Evolutionary conservation across 2,329 filamentous ascomycete genomes (phyloP).

Genomic region (Cercospora zeae-maydis): DNA sequence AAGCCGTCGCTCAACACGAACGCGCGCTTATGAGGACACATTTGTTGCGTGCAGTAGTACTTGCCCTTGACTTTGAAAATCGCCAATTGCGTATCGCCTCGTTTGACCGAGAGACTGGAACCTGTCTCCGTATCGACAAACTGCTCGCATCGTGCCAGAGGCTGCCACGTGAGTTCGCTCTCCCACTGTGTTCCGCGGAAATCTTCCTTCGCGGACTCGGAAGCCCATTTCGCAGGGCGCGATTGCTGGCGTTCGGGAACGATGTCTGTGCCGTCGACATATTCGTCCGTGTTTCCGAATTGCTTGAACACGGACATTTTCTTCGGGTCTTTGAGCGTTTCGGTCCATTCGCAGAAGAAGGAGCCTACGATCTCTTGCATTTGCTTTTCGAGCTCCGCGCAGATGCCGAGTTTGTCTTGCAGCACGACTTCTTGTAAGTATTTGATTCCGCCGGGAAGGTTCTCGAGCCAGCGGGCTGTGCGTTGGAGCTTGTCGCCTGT

Average conservation of each 20-base stretch:
- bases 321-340: constrained; percentile 67
- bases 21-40: constrained; percentile 89
- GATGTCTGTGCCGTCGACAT: constrained; percentile 61
- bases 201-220: constrained; percentile 63
- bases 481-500: constrained; percentile 87
- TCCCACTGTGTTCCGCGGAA: constrained; percentile 68
- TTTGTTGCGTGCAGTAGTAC: constrained; percentile 85
- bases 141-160: constrained; percentile 66
- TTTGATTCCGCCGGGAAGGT: constrained; percentile 74
- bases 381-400: constrained; percentile 76
- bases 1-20: constrained; percentile 87
- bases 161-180: constrained; percentile 69
- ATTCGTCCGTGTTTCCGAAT: constrained; percentile 79
- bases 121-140: constrained; percentile 69
- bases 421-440: constrained; percentile 81
- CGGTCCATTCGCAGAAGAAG: constrained; percentile 91
- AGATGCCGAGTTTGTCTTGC: constrained; percentile 81
- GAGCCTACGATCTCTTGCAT: constrained; percentile 80
- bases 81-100: constrained; percentile 83
- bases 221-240: constrained; percentile 74
- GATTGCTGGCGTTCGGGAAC: constrained; percentile 69
- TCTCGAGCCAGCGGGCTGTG: constrained; percentile 84
- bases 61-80: constrained; percentile 77
- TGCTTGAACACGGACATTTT: constrained; percentile 70
- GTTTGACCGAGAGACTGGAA: constrained; percentile 73